These are phyloP conservation scores for Starmerella apis DNA, from an alignment of 805 yeast species.

Conservation along the genomic window DNA sequence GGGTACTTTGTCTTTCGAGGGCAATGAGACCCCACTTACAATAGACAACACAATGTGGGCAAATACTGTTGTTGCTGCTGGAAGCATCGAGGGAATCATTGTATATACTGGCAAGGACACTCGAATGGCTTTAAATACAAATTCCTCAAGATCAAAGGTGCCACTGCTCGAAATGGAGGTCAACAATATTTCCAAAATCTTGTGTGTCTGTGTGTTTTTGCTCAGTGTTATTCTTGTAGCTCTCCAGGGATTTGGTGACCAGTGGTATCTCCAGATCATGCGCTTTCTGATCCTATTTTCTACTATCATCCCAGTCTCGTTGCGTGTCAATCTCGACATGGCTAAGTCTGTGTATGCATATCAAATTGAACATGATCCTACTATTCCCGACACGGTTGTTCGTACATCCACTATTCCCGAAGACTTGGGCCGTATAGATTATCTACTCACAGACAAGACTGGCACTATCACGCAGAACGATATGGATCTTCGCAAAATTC, in stretches of 20 bases:
- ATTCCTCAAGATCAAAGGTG: constrained; percentile 73
- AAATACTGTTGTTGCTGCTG: constrained; percentile 91
- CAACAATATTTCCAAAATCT: constrained; percentile 72
- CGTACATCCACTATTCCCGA: constrained; percentile 97
- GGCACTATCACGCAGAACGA: constrained; percentile 97
- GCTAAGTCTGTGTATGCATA: constrained; percentile 94
- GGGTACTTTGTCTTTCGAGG: constrained; percentile 57
- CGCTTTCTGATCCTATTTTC: constrained; percentile 85
- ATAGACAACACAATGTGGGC: constrained; percentile 97
- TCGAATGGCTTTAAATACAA: constrained; percentile 88
- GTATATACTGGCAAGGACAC: constrained; percentile 89
- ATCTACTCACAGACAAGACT: constrained; percentile 83
- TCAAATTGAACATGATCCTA: constrained; percentile 78
- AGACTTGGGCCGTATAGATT: constrained; percentile 92
- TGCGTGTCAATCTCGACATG: constrained; percentile 86
- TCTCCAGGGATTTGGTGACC: constrained; percentile 54
- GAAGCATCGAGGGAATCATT: constrained; percentile 78
- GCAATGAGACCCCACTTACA: constrained; percentile 46
- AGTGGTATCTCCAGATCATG: constrained; percentile 87
- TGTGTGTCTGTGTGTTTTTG: constrained; percentile 76
- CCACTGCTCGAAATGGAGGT: constrained; percentile 87
- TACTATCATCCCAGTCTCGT: constrained; percentile 89
- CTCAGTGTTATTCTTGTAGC: constrained; percentile 69
- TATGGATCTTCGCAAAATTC: constrained; percentile 90
- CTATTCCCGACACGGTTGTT: constrained; percentile 79